These are phyloP conservation scores for Epichloe amarillans DNA, from an alignment of 2,329 filamentous ascomycete genomes.

Conservation along the genomic window DNA sequence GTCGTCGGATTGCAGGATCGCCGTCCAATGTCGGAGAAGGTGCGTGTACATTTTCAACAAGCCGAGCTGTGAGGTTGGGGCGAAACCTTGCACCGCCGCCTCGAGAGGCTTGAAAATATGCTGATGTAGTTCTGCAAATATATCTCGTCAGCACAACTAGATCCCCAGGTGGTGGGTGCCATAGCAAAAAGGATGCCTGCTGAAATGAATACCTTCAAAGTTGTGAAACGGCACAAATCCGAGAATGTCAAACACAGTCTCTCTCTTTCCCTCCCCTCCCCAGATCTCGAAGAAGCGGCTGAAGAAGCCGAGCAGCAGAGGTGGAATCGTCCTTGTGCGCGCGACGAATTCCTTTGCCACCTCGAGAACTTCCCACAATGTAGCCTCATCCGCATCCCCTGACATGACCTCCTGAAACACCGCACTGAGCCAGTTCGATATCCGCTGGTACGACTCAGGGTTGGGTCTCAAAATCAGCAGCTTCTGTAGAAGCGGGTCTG, in stretches of 20 bases:
- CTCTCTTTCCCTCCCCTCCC: conserved; percentile 44
- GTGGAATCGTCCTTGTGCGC: conserved; percentile 39
- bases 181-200: no score
- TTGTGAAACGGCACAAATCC: conserved; percentile 38
- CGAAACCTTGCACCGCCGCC: conserved; percentile 33
- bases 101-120: conserved; percentile 40
- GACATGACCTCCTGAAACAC: conserved; percentile 41
- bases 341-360: conserved; percentile 42
- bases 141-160: neutral
- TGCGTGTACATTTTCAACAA: conserved; percentile 55
- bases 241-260: conserved; percentile 44
- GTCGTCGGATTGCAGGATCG: conserved; percentile 28
- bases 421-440: conserved; percentile 45
- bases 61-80: conserved; percentile 37
- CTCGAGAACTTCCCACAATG: conserved; percentile 40
- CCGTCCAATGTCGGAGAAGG: conserved; percentile 49
- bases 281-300: conserved; percentile 42
- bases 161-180: no score
- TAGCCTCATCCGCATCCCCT: conserved; percentile 34
- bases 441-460: conserved; percentile 34
- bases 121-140: conserved; percentile 33
- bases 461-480: conserved; percentile 52
- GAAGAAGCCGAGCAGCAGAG: conserved; percentile 37
- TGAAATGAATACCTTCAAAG: conserved; percentile 40
- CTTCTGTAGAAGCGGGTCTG: conserved; percentile 68